Evolutionary conservation across 768 basidiomycete genomes (phyloP), one percentile per base, ranked within the genome.

Genomic region (Pholiota microspora): DNA sequence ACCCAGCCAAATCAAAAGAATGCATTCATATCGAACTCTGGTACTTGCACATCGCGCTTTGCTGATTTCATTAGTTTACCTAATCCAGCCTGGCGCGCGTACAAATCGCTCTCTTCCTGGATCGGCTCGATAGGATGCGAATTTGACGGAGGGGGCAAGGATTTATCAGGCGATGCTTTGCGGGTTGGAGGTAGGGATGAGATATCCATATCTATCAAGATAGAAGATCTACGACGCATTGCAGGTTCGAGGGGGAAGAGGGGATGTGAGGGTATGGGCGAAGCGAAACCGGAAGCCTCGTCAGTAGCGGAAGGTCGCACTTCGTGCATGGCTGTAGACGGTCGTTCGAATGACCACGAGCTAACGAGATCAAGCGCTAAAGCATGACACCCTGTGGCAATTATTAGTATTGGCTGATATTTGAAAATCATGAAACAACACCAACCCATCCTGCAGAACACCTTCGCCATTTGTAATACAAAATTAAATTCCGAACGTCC

Each of bases 361-460:
- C 83, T 80, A 34, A 96, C 86, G 15, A 99, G 84, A 66, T 94
- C 86, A 32, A 99, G 78, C 4, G 92, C 95, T n/a, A 99, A 74
- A 5, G 82, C 82, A 67, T 97, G 96, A 63, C 95, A 98, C 16
- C 96, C 95, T 97, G 67, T 9, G 51, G 44, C 47, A 28, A 21
- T 45, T 52, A 55, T 50, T 49, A 58, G 38, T 34, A 29, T n/a
- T n/a, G n/a, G n/a, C n/a, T 7, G 6, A 45, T 28, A 38, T 6
- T 16, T 4, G 27, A 47, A 28, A 28, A 34, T n/a, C 2, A 25
- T 15, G 16, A 45, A n/a, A 56, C 46, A 27, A 8, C 0, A 67
- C 86, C 35, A 60, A 92, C 96, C 97, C 94, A 98, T 96, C 55
- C 92, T 78, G 63, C 90, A 93, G 62, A 98, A 94, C 7, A 96